These are phyloP conservation scores for Komagataella pseudopastoris DNA, from an alignment of 805 yeast genomes.

Conservation along the genomic window DNA sequence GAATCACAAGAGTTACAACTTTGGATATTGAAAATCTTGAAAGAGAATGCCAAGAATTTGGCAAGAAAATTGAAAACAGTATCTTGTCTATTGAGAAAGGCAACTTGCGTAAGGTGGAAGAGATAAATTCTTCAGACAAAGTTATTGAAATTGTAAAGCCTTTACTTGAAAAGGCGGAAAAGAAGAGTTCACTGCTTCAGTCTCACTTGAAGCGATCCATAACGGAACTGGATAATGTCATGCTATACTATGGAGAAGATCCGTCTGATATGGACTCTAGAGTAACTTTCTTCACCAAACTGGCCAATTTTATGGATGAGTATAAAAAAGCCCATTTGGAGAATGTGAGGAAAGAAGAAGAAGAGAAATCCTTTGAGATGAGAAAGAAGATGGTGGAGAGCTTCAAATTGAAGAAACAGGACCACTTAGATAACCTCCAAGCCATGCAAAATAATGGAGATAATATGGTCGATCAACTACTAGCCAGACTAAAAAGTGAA, in stretches of 20 bases:
- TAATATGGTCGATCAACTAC: background rate
- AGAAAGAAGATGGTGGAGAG: conserved; percentile 42
- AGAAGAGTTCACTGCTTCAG: conserved; percentile 33
- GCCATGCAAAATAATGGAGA: conserved; percentile 5
- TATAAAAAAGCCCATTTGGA: conserved; percentile 55
- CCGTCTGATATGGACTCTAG: conserved; percentile 38
- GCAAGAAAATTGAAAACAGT: conserved; percentile 34
- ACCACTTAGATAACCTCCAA: conserved; percentile 13
- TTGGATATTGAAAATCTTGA: conserved; percentile 50
- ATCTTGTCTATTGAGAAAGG: conserved; percentile 46
- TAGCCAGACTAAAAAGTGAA: background rate
- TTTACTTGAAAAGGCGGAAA: conserved; percentile 22
- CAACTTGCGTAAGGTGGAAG: conserved; percentile 45
- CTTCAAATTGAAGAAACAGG: conserved; percentile 6
- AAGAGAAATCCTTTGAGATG: conserved; percentile 48
- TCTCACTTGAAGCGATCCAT: conserved; percentile 38
- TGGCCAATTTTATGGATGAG: conserved; percentile 43
- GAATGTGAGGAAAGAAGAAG: conserved; percentile 56
- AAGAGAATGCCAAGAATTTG: conserved; percentile 43
- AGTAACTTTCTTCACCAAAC: conserved; percentile 48
- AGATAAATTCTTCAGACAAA: conserved; percentile 55
- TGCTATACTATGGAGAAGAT: conserved; percentile 66
- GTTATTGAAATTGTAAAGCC: conserved; percentile 41
- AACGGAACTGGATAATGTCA: conserved; percentile 38
- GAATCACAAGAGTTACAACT: conserved; percentile 40